Percentiles rank a stretch among this genome's conserved stretches.
Conservation (phyloP, 208 protist species). For the Strigomonas galati region DNA sequence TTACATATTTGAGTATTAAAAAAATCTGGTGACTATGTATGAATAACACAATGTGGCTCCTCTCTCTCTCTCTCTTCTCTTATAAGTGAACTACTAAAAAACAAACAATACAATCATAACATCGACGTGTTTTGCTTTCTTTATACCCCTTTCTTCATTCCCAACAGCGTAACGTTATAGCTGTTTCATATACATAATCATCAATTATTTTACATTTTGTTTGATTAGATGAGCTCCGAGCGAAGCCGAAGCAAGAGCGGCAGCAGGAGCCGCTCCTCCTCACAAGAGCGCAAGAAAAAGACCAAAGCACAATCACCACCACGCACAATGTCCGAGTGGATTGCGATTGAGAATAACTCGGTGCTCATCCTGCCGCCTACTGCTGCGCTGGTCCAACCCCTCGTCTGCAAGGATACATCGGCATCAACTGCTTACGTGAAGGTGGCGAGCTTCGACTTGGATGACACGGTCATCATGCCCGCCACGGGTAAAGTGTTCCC, state of each 20-base stretch:
- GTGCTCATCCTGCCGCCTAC: conserved; percentile 34
- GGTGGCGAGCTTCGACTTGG: conserved; percentile 74
- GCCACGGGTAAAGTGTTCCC: conserved; percentile 55
- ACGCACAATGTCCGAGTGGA: conserved; percentile 22
- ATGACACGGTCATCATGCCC: conserved; percentile 70
- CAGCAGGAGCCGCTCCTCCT: conserved; percentile 16
- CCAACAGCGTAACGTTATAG: too few relatives aligned
- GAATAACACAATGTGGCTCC: background rate
- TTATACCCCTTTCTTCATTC: background rate
- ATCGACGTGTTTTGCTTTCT: background rate
- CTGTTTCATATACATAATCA: too few relatives aligned
- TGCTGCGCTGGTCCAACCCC: background rate
- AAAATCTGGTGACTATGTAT: too few relatives aligned
- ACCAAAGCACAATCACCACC: background rate
- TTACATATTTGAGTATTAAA: too few relatives aligned
- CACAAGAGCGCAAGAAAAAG: background rate
- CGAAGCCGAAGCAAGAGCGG: background rate
- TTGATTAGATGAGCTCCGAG: background rate
- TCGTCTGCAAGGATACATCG: background rate
- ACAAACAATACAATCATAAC: too few relatives aligned
- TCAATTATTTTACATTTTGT: too few relatives aligned
- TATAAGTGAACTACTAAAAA: too few relatives aligned
- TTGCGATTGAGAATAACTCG: conserved; percentile 20
- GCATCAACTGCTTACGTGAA: conserved; percentile 18
- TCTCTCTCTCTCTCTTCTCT: background rate